These are phyloP conservation scores for Alternaria sp. DNA, from an alignment of 2,329 filamentous ascomycete genomes.

Conservation along the genomic window DNA sequence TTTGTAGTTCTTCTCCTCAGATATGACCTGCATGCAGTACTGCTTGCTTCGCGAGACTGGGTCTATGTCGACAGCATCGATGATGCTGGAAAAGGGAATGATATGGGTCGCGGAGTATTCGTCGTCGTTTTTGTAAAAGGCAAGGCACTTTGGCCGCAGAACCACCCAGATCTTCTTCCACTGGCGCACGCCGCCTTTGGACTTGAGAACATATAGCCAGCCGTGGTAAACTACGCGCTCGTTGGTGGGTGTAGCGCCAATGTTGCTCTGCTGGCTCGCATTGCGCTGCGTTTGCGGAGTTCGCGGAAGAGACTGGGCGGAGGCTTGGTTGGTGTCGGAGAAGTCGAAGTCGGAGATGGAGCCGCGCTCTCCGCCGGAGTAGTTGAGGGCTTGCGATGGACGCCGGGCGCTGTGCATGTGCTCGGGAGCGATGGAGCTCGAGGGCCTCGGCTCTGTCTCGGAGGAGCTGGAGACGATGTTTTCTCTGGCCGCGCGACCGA, in stretches of 20 bases:
- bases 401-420: conserved; percentile 54
- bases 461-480: conserved; percentile 54
- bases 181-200: conserved; percentile 81
- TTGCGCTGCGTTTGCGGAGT: conserved; percentile 54
- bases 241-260: conserved; percentile 61
- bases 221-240: conserved; percentile 95
- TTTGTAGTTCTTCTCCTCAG: conserved; percentile 74
- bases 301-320: conserved; percentile 53
- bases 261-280: conserved; percentile 66
- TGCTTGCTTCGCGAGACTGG: conserved; percentile 82
- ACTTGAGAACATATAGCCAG: conserved; percentile 83
- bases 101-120: conserved; percentile 90
- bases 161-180: conserved; percentile 98
- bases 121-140: conserved; percentile 88
- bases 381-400: conserved; percentile 67
- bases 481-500: conserved; percentile 41
- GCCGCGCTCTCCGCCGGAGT: conserved; percentile 70
- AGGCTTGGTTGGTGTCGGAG: conserved; percentile 71
- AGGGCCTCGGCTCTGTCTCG: conserved; percentile 49
- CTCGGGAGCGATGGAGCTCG: conserved; percentile 34
- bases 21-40: conserved; percentile 90
- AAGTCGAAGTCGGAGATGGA: conserved; percentile 91
- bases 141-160: conserved; percentile 80
- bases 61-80: conserved; percentile 92
- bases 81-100: conserved; percentile 76